Evolutionary conservation across 2,329 filamentous ascomycete species (phyloP), one percentile per base, ranked within the genome.

Genomic region (Phaeosphaeria sp.): DNA sequence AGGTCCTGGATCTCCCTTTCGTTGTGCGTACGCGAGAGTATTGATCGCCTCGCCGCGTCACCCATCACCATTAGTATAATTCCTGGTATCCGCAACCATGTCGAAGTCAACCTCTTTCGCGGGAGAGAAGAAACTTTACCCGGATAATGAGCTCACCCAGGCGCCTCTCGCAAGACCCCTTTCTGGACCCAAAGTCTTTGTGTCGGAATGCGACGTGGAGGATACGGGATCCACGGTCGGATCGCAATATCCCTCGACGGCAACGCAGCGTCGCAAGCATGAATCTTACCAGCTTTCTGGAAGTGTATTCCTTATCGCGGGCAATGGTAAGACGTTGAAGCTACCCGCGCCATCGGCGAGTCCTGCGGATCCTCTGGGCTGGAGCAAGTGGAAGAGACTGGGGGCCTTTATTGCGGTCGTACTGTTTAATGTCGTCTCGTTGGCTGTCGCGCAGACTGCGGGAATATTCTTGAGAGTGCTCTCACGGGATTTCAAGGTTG

Each of bases 281-380:
- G 65, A 73, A 49, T 73, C 70, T 15, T 73, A 65, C 53, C 56
- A 65, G 21, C 47, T 70, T 17, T 58, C 65, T 2, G 69, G 70
- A 18, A 71, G 64, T 22, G 64, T 67, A 2, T 73, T 64, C 18
- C 66, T 73, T 13, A 59, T 73, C 21, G 67, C 70, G 6, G 55
- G 59, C 3, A 57, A 63, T 18, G 70, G 70, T 5, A 60, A 51
- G 17, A 70, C 60, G 1, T 52, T 73, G 15, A 67, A 65, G 13
- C 57, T 73, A 0, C 70, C 70, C 8, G 55, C 69, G 21, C 66
- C 70, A 7, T 73, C 70, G 2, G 55, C 68, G 8, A 72, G 68
- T 44, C 53, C 59, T 8, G 51, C 50, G 1, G 70, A 73, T 36
- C 70, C 70, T 18, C 49, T 73, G 36, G 66, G 66, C 30, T 73